Conservation (phyloP, 202 grass and related monocot genomes). For the Thinopyrum obtusiflorum region DNA sequence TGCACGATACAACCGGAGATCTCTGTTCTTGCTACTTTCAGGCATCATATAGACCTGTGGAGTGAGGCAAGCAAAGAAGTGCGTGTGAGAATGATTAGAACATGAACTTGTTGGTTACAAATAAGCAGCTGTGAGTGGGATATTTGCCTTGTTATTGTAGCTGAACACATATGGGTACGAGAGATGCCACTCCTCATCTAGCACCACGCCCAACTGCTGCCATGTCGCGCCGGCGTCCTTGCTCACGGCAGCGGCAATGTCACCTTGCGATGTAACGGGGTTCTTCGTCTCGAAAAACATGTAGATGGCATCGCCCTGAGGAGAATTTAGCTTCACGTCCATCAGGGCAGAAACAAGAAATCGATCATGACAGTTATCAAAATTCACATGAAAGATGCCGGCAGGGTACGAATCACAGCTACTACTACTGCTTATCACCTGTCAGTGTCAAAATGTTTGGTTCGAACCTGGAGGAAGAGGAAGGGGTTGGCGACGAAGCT, state of each 20-base stretch:
- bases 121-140: conserved; percentile 3
- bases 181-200: conserved; percentile 96
- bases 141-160: conserved; percentile 56
- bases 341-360: not conserved
- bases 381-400: not conserved
- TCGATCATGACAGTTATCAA: not conserved
- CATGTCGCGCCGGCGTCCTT: conserved; percentile 71
- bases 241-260: conserved; percentile 91
- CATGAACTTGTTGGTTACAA: not conserved
- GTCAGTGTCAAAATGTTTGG: not conserved
- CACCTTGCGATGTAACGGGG: conserved; percentile 58
- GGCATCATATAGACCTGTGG: conserved; percentile 89
- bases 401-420: not conserved
- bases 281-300: conserved; percentile 94
- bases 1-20: conserved; percentile 65
- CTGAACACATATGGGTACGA: conserved; percentile 79
- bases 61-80: not conserved
- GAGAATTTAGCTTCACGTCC: not conserved
- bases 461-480: conserved; percentile 78
- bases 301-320: conserved; percentile 64
- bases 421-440: not conserved
- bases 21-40: conserved; percentile 78
- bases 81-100: not conserved
- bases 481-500: conserved; percentile 91
- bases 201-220: conserved; percentile 70